Conservation (phyloP, 768 basidiomycete species). For the Leccinum uliginosum region DNA sequence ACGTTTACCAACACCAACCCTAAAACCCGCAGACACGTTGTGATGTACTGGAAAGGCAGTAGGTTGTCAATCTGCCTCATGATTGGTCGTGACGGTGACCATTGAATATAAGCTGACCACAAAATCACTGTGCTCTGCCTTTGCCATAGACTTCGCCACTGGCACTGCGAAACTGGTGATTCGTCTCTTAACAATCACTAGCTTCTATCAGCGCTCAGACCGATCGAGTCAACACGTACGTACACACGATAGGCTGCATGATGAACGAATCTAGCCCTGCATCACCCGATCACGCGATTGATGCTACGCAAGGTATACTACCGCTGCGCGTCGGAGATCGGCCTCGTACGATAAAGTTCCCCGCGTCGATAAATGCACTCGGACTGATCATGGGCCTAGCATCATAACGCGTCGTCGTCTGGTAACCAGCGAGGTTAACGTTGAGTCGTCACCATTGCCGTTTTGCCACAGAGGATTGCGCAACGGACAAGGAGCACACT, state of each 20-base stretch:
- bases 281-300: no score
- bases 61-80: no score
- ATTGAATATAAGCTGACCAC: no score
- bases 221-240: neutral
- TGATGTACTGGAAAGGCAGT: no score
- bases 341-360: neutral
- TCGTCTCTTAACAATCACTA: neutral
- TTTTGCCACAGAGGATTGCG: neutral
- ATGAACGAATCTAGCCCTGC: no score
- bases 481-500: neutral
- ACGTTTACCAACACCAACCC: no score
- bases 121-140: no score
- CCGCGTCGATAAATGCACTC: neutral
- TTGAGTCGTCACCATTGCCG: neutral
- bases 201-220: neutral
- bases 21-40: no score
- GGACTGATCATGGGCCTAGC: neutral
- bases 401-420: neutral
- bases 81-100: no score
- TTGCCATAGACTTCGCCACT: no score
- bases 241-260: neutral
- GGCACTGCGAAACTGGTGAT: neutral
- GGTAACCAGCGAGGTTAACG: neutral
- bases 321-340: neutral
- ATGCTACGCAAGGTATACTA: no score